Base-by-base conservation (phyloP, 2,329 filamentous ascomycete genomes). In the Rhinocladiella similis region DNA sequence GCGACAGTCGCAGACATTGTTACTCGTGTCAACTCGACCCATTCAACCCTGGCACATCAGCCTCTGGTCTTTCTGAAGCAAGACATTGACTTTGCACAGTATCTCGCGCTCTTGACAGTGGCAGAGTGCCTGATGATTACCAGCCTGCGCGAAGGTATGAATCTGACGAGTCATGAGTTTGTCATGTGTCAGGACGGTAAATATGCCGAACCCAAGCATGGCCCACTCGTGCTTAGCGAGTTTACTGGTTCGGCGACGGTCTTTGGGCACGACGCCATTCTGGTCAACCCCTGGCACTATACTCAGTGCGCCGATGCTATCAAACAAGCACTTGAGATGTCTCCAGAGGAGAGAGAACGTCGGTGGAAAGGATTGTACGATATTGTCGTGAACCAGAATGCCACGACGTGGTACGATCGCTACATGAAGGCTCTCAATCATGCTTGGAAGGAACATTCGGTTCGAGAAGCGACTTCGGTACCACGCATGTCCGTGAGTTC, bases 241-340 rank as follows among this genome's bases (percentile, higher is more conserved):
- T 97, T 97, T 69, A 96, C 93, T 1, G 94, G 93, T 20, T 96
- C 91, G 57, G 87, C 92, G 1, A 90, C 89, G 0, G 81, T 97
- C 1, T 96, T 97, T 67, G 84, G 88, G 45, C 84, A 90, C 56
- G 84, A 90, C 56, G 88, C 94, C 62, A 81, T 97, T 13, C 83
- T 90, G 0, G 88, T 97, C 67, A 97, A 97, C 69, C 93, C 93
- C 0, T 97, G 93, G 93, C 90, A 97, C 70, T 96, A 96, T 71
- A 84, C 88, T 35, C 85, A 91, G 69, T 95, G 90, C 66, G 90
- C 91, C 49, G 86, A 94, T 29, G 90, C 91, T 9, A 93, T 97
- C 73, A 87, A 89, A 70, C 80, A 82, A 51, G 91, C 92, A 0
- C 77, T 97, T 16, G 89, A 93, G 63, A 95, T 97, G 87, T 77